Evolutionary conservation across 2,329 filamentous ascomycete genomes (phyloP), one percentile per base, ranked within the genome.

Genomic region (Colletotrichum destructivum): DNA sequence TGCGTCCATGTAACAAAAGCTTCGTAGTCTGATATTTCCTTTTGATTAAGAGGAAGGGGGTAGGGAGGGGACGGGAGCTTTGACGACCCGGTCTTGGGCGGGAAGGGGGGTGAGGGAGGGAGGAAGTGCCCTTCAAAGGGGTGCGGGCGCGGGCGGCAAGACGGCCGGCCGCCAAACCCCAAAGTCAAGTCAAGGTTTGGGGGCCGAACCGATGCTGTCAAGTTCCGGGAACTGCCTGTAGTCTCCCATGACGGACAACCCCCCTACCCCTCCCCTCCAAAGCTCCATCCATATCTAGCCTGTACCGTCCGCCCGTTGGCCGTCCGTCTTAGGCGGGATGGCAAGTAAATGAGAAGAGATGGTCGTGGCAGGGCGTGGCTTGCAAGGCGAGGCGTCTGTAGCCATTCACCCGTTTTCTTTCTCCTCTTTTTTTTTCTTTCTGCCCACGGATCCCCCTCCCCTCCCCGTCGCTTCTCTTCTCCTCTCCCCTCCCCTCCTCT

Each of bases 181-280:
- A 55, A 55, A 55, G 31, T 38, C 52, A 55, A 21, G 52, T 55
- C 52, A 40, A 54, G 57, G 47, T 62, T 57, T 46, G 59, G 65
- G 56, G 64, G 56, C 47, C 65, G 49, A 47, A 35, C 65, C 57
- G 57, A 62, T 67, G 57, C 57, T 52, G 57, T 31, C 65, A 62
- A 59, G 31, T 55, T 47, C 54, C 62, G 62, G 62, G 54, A 66
- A 18, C 54, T 42, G 62, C 62, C 52, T 44, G 47, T 31, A 31
- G 6, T 31, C 47, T 44, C 38, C 21, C 49, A 40, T 59, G 46
- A 52, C 52, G 51, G n/a, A n/a, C 49, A 40, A 16, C 21, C 31
- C 40, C 26, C 46, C 44, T 31, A 35, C 40, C 26, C 46, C 44
- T 31, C 51, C 11, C 51, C 26, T 7, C 52, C 26, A 31, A 31